Percentiles rank a stretch among this genome's conserved stretches.
phyloP scores from a whole-genome alignment of 2,329 filamentous ascomycete genomes.

The Sporothrix schenckii region DNA sequence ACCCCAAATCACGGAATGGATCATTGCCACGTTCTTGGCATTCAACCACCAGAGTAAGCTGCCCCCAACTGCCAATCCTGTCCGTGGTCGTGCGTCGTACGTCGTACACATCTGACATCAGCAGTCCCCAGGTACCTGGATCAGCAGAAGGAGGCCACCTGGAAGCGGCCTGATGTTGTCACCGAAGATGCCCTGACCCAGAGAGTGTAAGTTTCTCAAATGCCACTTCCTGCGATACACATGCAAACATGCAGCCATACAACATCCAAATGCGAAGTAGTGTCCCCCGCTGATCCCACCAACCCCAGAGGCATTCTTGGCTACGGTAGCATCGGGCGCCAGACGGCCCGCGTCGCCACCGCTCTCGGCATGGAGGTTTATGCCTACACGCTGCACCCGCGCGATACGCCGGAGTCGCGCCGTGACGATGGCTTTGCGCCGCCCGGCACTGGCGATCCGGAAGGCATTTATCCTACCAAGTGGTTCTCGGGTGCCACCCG shows the following conservation, averaged over 20 bases:
- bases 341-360: conserved; percentile 59
- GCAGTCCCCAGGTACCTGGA: conserved; percentile 52
- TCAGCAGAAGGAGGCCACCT: conserved; percentile 49
- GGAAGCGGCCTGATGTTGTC: conserved; percentile 45
- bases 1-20: conserved; percentile 62
- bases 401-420: conserved; percentile 66
- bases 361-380: conserved; percentile 73
- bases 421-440: conserved; percentile 68
- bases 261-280: background rate
- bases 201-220: conserved; percentile 50
- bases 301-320: conserved; percentile 54
- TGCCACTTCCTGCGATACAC: no score
- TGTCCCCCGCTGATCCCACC: background rate
- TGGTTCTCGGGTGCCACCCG: conserved; percentile 55
- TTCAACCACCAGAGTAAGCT: conserved; percentile 53
- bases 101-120: background rate
- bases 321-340: conserved; percentile 59
- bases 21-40: conserved; percentile 56
- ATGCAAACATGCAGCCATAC: no score
- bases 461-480: conserved; percentile 52
- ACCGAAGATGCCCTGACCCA: conserved; percentile 52
- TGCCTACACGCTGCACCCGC: conserved; percentile 72
- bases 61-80: background rate
- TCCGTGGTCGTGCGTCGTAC: background rate
- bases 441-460: conserved; percentile 62